Evolutionary conservation across 2,329 filamentous ascomycete species (phyloP).

Genomic region (Colletotrichum falcatum): DNA sequence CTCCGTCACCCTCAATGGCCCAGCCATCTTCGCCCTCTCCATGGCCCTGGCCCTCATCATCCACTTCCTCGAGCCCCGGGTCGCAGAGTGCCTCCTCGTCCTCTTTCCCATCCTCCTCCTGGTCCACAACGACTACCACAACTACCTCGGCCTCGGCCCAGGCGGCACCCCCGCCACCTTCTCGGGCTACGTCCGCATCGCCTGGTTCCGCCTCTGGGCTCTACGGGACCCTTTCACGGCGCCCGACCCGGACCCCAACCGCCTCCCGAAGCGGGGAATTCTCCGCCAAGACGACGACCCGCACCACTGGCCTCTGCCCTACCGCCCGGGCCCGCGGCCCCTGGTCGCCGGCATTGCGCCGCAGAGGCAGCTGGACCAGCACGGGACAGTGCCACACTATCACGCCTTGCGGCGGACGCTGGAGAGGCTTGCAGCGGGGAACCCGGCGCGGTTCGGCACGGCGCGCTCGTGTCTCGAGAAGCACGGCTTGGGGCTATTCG

Average conservation of each 20-base stretch:
- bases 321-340: conserved; percentile 73
- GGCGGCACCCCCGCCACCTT: conserved; percentile 84
- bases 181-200: conserved; percentile 78
- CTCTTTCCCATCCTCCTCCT: conserved; percentile 62
- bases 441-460: conserved; percentile 64
- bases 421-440: conserved; percentile 59
- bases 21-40: conserved; percentile 59
- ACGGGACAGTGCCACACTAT: conserved; percentile 66
- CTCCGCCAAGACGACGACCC: conserved; percentile 53
- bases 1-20: conserved; percentile 65
- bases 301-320: conserved; percentile 61
- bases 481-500: conserved; percentile 82
- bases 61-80: conserved; percentile 61
- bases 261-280: conserved; percentile 68
- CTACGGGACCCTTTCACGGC: conserved; percentile 77
- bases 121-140: conserved; percentile 78
- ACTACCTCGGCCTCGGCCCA: conserved; percentile 81
- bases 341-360: conserved; percentile 81
- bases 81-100: conserved; percentile 63
- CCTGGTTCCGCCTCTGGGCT: conserved; percentile 77
- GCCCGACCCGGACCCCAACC: conserved; percentile 62
- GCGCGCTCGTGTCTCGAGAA: conserved; percentile 85
- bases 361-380: conserved; percentile 82
- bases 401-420: conserved; percentile 66
- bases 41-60: conserved; percentile 63